Evolutionary conservation across 257 asterid genomes (phyloP).

Genomic region (Marsdenia floribunda): DNA sequence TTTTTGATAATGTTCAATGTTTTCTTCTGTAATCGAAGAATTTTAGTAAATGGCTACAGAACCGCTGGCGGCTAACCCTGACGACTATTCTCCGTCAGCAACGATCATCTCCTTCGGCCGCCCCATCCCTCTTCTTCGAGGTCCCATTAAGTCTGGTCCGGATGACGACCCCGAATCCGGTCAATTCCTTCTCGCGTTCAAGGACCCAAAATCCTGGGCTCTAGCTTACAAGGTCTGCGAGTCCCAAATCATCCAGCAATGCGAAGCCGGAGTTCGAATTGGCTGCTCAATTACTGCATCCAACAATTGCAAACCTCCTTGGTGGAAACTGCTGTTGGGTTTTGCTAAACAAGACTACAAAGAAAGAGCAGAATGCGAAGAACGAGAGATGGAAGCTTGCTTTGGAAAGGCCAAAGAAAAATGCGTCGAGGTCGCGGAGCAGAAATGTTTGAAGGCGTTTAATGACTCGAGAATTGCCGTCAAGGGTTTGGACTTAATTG

Average conservation of each 20-base stretch:
- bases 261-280: conserved; percentile 74
- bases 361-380: conserved; percentile 77
- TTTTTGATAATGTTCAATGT: too few species aligned
- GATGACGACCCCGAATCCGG: conserved; percentile 46
- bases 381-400: conserved; percentile 65
- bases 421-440: conserved; percentile 53
- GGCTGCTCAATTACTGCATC: conserved; percentile 93
- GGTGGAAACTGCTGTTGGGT: conserved; percentile 67
- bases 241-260: conserved; percentile 52
- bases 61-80: conserved; percentile 32
- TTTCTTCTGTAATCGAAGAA: neutral
- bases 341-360: conserved; percentile 37
- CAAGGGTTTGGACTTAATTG: conserved; percentile 32
- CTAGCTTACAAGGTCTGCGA: conserved; percentile 48
- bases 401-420: conserved; percentile 44
- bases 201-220: conserved; percentile 55
- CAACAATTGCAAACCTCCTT: conserved; percentile 64
- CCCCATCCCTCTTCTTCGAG: conserved; percentile 71
- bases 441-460: conserved; percentile 60
- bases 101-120: conserved; percentile 54
- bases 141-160: conserved; percentile 48
- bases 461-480: conserved; percentile 49
- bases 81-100: conserved; percentile 59
- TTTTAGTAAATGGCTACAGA: conserved; percentile 6
- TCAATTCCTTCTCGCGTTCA: conserved; percentile 65